Conservation (phyloP, 306 rosid species). For the Rosa persica region DNA sequence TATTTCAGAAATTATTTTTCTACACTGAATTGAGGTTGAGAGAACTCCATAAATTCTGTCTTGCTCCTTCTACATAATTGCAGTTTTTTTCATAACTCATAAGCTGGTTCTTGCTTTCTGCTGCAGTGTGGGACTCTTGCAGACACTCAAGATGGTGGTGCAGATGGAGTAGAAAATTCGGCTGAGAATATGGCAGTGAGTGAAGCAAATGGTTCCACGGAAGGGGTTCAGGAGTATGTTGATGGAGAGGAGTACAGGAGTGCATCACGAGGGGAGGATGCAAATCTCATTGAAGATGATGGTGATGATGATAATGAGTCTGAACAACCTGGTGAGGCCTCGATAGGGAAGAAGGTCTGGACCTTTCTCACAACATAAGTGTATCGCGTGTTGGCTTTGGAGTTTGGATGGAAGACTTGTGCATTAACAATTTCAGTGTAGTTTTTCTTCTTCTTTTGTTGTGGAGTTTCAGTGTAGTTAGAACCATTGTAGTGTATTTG, state of each 20-base stretch:
- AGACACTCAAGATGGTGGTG: slow-evolving; percentile 41
- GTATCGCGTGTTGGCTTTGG: slow-evolving; percentile 31
- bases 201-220: slow-evolving; percentile 79
- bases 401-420: slow-evolving; percentile 41
- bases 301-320: slow-evolving; percentile 54
- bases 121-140: slow-evolving; percentile 50
- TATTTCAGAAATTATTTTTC: background rate
- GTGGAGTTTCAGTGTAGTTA: slow-evolving; percentile 34
- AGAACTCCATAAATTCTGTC: background rate
- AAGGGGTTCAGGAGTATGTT: slow-evolving; percentile 37
- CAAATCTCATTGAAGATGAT: slow-evolving; percentile 27
- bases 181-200: slow-evolving; percentile 47
- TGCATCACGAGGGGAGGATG: slow-evolving; percentile 59
- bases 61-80: background rate
- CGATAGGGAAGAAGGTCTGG: slow-evolving; percentile 89
- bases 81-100: background rate
- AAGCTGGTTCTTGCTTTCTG: background rate
- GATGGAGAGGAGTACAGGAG: slow-evolving; percentile 42
- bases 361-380: slow-evolving; percentile 72
- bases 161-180: slow-evolving; percentile 31
- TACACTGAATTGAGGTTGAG: background rate
- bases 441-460: slow-evolving; percentile 18
- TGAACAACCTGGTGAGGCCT: slow-evolving; percentile 74
- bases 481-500: slow-evolving; percentile 38
- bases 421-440: slow-evolving; percentile 52